A percentile compares a stretch with the other conserved stretches of the same genome.
Conservation (phyloP, 441 rosid species). For the Gossypium davidsonii region DNA sequence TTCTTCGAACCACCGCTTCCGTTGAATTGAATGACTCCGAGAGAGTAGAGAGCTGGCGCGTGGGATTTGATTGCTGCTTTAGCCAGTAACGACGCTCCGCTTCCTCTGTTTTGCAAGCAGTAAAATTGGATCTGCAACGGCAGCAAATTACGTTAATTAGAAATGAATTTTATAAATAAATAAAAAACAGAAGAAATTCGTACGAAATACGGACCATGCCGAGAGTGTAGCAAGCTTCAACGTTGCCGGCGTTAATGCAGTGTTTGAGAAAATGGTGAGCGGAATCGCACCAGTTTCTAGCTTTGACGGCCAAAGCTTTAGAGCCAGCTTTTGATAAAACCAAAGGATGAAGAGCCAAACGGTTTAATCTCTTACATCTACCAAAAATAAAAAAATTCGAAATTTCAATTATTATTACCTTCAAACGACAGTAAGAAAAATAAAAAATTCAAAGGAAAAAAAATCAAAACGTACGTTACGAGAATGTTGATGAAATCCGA, state of each 20-base stretch:
- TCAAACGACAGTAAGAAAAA: neutral
- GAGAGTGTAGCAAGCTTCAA: slow-evolving; percentile 61
- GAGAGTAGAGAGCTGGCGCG: slow-evolving; percentile 67
- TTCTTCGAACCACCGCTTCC: slow-evolving; percentile 75
- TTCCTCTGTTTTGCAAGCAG: slow-evolving; percentile 50
- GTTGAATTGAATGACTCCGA: slow-evolving; percentile 80
- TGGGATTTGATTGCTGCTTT: slow-evolving; percentile 79
- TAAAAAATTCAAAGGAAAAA: neutral
- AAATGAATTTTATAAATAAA: neutral
- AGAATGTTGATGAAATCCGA: slow-evolving; percentile 50
- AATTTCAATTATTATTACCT: neutral
- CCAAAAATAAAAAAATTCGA: neutral
- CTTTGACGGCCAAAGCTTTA: slow-evolving; percentile 40
- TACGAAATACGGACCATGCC: slow-evolving; percentile 54
- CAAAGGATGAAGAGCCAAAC: slow-evolving; percentile 37
- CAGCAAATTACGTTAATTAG: neutral
- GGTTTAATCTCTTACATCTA: slow-evolving; percentile 67
- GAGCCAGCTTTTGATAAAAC: slow-evolving; percentile 55
- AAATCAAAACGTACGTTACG: slow-evolving; percentile 36
- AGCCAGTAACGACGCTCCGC: slow-evolving; percentile 77
- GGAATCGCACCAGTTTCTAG: slow-evolving; percentile 62
- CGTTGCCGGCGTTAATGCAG: slow-evolving; percentile 60
- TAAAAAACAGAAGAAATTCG: neutral
- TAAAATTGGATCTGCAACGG: slow-evolving; percentile 77
- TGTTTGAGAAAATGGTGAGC: slow-evolving; percentile 59